Evolutionary conservation across 345 rosid species (phyloP).

Genomic region (Barbarea vulgaris): DNA sequence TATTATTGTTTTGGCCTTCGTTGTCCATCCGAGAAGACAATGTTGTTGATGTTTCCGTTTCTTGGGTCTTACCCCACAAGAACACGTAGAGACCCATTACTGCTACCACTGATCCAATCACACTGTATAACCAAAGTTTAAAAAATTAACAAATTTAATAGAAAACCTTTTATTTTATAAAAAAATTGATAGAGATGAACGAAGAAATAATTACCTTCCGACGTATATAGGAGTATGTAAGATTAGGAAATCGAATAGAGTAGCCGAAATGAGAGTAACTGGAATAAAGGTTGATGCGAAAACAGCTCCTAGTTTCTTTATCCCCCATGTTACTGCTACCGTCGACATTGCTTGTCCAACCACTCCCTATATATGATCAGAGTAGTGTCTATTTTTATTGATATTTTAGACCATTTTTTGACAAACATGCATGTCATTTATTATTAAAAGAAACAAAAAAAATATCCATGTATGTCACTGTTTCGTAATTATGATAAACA

Average conservation of each 20-base stretch:
- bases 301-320: conserved; percentile 69
- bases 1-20: neutral
- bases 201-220: conserved; percentile 54
- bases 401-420: neutral
- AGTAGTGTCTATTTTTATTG: neutral
- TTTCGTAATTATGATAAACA: neutral
- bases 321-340: conserved; percentile 78
- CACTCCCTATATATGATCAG: conserved; percentile 52
- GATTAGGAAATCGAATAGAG: conserved; percentile 61
- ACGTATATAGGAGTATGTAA: conserved; percentile 62
- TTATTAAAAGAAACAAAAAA: too few species aligned
- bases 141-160: too few species aligned
- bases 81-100: conserved; percentile 67
- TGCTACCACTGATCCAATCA: conserved; percentile 64
- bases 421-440: neutral
- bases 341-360: conserved; percentile 77
- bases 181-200: neutral
- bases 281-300: conserved; percentile 75
- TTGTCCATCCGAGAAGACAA: conserved; percentile 10
- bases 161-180: too few species aligned
- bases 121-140: conserved; percentile 39
- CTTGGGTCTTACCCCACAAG: conserved; percentile 76
- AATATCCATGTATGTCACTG: neutral
- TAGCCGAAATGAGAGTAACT: conserved; percentile 57
- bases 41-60: conserved; percentile 17